Base-by-base conservation (phyloP, 2,329 filamentous ascomycete genomes). In the Triangularia setosa region DNA sequence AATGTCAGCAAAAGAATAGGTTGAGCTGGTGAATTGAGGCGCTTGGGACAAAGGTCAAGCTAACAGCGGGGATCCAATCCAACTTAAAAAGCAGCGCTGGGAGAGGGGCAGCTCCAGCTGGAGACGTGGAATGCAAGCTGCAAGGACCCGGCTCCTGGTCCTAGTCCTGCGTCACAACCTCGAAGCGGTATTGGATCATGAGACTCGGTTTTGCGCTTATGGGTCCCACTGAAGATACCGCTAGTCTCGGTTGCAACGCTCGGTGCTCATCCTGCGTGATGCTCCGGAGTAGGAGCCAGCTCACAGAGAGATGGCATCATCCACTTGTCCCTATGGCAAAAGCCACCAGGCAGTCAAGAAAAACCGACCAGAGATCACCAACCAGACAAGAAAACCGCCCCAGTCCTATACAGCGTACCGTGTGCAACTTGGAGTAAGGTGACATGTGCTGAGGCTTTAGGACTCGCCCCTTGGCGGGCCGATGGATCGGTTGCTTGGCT, bases 1-100 rank as follows among this genome's bases (percentile, higher is more conserved):
- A 65, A 65, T 52, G 70, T 75, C 69, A 74, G 72, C 63, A 64
- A 70, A 48, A 30, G 68, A 60, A 58, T 18, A 35, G 54, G 18
- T 44, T 58, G 56, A 35, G 11, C 23, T 48, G 58, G 58, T 27
- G 40, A 53, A 53, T 53, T 60, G 40, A 33, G 35, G 40, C 27
- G 58, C 33, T 23, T 44, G 35, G 33, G 25, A 44, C 40, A 53
- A 53, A 60, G 53, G 40, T 53, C 12, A 44, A 54, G 35, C 24
- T 54, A 48, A 58, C 58, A 61, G 68, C 65, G 60, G 55, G 58
- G 62, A 53, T 28, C 25, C 61, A 62, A 44, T 58, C 48, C 58
- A 58, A 61, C 53, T 61, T 64, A 56, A 60, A 64, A 64, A 60
- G 44, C 40, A 48, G 40, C 57, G 62, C 57, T 48, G 60, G 59